These are phyloP conservation scores for Deinandra increscens DNA, from an alignment of 129 eudicot species.

Conservation along the genomic window DNA sequence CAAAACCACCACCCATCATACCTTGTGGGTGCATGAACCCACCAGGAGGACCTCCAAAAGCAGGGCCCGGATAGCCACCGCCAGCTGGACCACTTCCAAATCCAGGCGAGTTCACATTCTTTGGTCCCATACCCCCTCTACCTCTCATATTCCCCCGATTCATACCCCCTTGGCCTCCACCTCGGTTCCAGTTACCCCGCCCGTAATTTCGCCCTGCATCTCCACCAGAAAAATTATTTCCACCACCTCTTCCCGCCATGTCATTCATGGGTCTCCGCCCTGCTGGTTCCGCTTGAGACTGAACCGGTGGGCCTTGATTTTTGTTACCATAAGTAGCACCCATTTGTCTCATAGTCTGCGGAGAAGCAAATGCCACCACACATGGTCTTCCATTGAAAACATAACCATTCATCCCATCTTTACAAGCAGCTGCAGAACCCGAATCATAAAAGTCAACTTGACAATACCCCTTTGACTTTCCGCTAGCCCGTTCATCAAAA, in stretches of 20 bases:
- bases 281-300: conserved; percentile 62
- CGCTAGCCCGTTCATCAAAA: conserved; percentile 97
- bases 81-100: conserved; percentile 51
- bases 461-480: conserved; percentile 96
- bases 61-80: conserved; percentile 52
- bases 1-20: conserved; percentile 93
- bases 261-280: conserved; percentile 69
- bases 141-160: conserved; percentile 70
- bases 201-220: conserved; percentile 75
- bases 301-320: conserved; percentile 54
- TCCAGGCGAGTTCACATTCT: conserved; percentile 57
- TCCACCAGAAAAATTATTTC: conserved; percentile 58
- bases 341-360: conserved; percentile 81
- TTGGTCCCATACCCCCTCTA: conserved; percentile 67
- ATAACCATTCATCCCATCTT: conserved; percentile 89
- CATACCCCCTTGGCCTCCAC: conserved; percentile 46
- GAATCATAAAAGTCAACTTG: conserved; percentile 85
- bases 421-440: conserved; percentile 70
- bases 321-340: conserved; percentile 70
- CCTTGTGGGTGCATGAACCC: conserved; percentile 92
- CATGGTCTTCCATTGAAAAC: conserved; percentile 85
- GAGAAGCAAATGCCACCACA: conserved; percentile 91
- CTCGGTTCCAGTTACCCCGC: conserved; percentile 82
- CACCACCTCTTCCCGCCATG: conserved; percentile 74
- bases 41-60: conserved; percentile 78